Evolutionary conservation across 169 alveolate genomes (phyloP), one percentile per base, ranked within the genome.

Genomic region (Toxoplasma gondii): DNA sequence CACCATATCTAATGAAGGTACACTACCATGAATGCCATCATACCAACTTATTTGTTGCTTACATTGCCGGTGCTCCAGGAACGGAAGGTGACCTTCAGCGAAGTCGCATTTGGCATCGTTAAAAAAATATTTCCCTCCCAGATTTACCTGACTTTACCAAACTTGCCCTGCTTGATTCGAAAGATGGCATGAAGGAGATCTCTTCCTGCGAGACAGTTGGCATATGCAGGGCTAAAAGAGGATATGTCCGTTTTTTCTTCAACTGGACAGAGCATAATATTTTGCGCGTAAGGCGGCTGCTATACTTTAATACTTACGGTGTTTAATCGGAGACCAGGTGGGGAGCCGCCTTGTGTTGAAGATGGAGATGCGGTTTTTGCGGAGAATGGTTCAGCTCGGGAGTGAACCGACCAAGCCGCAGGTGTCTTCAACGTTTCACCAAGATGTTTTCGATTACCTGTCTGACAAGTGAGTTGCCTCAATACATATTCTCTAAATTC

Each of bases 231-330:
- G 95, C 95, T n/a, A 93, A 93, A 54, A 92, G 95, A 17, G 95
- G 95, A 83, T 93, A 93, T 29, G 95, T 93, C 69, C 95, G 95
- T 31, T 93, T 93, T 82, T 93, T 93, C 54, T 93, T 93, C 44
- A 93, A 93, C 88, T 93, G 95, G 95, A 93, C 95, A 44, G 95
- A 93, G 31, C 95, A 93, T 82, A 93, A 93, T 83, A 93, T 93
- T 49, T 92, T 93, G 54, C 95, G 95, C 44, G 95, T 93, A 41
- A 74, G 95, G 41, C 39, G 34, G 31, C 34, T 70, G 49, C 39
- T 43, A 29, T 29, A n/a, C 44, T n/a, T 49, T 7, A 43, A 12
- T 43, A 22, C 31, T 41, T 67, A 17, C 39, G 41, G 88, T n/a
- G 38, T 39, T 69, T 43, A 39, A 44, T 31, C 27, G n/a, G 88